phyloP scores from a whole-genome alignment of 148 eudicot genomes.

The Camellia sinensis region DNA sequence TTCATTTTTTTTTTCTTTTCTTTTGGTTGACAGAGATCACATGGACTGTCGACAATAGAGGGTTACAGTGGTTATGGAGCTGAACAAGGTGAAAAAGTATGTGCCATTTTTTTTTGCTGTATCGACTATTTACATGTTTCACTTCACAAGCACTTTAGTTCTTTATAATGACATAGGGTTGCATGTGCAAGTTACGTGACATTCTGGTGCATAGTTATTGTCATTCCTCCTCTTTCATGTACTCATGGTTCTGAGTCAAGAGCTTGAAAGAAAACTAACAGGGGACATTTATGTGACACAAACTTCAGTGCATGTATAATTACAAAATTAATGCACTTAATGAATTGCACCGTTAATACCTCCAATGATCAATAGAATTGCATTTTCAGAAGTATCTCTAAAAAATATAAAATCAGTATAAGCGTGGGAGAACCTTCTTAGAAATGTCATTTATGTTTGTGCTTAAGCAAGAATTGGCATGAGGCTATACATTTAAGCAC shows the following conservation, averaged over 20 bases:
- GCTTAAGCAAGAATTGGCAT: not conserved
- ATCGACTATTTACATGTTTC: not conserved
- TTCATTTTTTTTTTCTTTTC: not conserved
- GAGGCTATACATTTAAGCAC: not conserved
- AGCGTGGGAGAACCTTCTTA: not conserved
- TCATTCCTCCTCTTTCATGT: not conserved
- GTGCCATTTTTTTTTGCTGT: slow-evolving; percentile 9
- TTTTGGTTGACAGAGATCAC: slow-evolving; percentile 51
- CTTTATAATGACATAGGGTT: not conserved
- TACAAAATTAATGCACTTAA: not conserved
- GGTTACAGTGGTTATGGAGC: slow-evolving; percentile 98
- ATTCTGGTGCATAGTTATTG: not conserved
- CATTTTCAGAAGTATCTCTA: not conserved
- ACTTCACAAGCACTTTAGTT: not conserved
- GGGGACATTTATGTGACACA: no score
- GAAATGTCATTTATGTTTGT: not conserved
- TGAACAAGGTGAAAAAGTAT: slow-evolving; percentile 90
- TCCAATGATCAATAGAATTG: not conserved
- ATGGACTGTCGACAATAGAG: slow-evolving; percentile 58
- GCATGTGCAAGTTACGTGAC: not conserved
- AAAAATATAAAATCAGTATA: not conserved
- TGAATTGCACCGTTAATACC: not conserved
- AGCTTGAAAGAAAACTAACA: not conserved
- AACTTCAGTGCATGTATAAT: not conserved
- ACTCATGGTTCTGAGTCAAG: not conserved